Evolutionary conservation across 352 stramenopile genomes (phyloP).

Genomic region (Globisporangium carolinianum): DNA sequence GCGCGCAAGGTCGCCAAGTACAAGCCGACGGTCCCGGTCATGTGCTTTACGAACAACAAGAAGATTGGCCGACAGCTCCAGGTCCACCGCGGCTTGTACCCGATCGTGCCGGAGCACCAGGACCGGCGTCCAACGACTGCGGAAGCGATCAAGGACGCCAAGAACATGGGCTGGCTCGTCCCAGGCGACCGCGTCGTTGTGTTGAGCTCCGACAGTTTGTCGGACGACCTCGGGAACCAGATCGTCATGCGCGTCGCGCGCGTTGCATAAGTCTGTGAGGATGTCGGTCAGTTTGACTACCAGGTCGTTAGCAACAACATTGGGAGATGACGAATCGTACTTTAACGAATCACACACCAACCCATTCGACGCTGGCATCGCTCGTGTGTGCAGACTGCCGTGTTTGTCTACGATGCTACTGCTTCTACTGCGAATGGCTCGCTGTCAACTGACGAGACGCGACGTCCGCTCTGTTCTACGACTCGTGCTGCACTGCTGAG

Average conservation of each 20-base stretch:
- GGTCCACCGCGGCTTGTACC: conserved; percentile 81
- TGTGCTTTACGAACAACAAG: conserved; percentile 80
- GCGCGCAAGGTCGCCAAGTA: conserved; percentile 85
- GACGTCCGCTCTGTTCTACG: too few relatives aligned
- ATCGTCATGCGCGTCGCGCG: conserved; percentile 80
- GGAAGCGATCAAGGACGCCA: conserved; percentile 86
- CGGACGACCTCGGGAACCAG: conserved; percentile 73
- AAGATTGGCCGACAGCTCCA: conserved; percentile 91
- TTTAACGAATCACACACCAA: too few relatives aligned
- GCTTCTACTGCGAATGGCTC: too few relatives aligned
- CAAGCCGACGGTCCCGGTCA: conserved; percentile 89
- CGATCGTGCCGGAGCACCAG: conserved; percentile 56
- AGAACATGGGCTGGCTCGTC: conserved; percentile 89
- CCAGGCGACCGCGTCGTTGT: conserved; percentile 88
- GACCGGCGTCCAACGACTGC: conserved; percentile 55
- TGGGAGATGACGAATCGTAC: not conserved
- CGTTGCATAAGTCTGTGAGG: conserved; percentile 41
- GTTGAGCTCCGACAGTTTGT: conserved; percentile 74
- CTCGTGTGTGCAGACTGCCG: too few relatives aligned
- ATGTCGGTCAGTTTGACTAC: too few relatives aligned
- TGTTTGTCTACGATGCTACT: too few relatives aligned
- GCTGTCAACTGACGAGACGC: too few relatives aligned
- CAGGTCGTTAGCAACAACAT: too few relatives aligned
- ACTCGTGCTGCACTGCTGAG: too few relatives aligned
- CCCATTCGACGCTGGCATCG: too few relatives aligned